phyloP scores from a whole-genome alignment of 352 stramenopile genomes.

The Plasmopara muralis region DNA sequence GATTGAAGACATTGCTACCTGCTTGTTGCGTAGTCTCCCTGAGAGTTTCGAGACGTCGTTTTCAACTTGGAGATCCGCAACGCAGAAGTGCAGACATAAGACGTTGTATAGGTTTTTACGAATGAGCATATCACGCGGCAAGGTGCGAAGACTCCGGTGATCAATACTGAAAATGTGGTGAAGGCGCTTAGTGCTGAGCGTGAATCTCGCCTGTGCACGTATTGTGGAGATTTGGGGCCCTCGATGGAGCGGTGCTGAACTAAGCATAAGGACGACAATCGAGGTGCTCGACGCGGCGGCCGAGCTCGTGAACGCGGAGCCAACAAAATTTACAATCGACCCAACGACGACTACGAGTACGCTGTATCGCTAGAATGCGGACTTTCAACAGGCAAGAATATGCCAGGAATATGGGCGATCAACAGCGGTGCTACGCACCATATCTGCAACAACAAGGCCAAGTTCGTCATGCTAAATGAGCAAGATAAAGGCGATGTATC shows the following conservation, averaged over 20 bases:
- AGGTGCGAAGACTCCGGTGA: background rate
- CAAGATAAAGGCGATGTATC: no score
- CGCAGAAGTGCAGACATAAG: background rate
- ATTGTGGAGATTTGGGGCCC: background rate
- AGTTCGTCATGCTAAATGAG: no score
- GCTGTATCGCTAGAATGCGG: background rate
- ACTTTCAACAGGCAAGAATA: background rate
- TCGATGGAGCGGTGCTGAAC: background rate
- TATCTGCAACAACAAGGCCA: no score
- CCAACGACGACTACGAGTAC: background rate
- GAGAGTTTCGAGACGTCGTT: background rate
- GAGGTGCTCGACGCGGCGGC: no score
- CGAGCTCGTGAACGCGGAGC: no score
- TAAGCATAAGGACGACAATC: background rate
- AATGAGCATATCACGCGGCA: background rate
- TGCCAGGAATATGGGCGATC: background rate
- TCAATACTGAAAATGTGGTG: background rate
- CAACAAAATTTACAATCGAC: no score
- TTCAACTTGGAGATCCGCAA: background rate
- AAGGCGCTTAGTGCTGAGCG: background rate
- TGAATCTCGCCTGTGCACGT: background rate
- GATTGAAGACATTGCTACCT: background rate
- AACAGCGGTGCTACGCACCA: background rate
- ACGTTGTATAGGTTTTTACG: background rate
- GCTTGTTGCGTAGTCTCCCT: background rate